Evolutionary conservation across 768 basidiomycete species (phyloP), one percentile per base, ranked within the genome.

Genomic region (Pleurotus salmoneostramineus): DNA sequence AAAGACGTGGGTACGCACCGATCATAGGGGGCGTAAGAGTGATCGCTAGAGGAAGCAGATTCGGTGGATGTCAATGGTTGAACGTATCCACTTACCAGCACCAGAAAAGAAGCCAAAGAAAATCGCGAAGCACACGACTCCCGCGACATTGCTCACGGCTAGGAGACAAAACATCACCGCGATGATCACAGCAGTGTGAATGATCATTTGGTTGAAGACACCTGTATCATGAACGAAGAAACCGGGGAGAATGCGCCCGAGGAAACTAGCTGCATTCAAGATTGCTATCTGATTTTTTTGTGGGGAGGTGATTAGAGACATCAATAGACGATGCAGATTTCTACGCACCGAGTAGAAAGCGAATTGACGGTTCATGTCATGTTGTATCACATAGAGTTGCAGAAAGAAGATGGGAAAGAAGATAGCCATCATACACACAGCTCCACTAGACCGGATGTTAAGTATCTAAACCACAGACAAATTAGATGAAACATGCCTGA

Each of bases 401-500:
- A 85, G 62, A 63, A 81, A 86, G 67, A 83, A 85, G 14, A 82
- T 70, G 0, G 83, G 82, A 47, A 74, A 81, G 58, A 74, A 83
- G 34, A 81, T 63, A 2, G 37, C 8, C 37, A 40, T 40, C 37
- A 40, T 40, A 3, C 37, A 40, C 8, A 77, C 78, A 1, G 65
- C 61, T 4, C 74, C 63, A n/a, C 73, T 71, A 43, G 70, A 62
- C 71, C 60, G 6, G 74, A 71, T 33, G 75, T 77, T 54, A 49
- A 47, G 34, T 45, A 54, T 36, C 31, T 46, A 34, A 21, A 12
- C 34, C 27, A 15, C 4, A 8, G 5, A 27, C 40, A 37, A 14
- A 2, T 31, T 40, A n/a, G 10, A 40, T 1, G 32, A 14, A 44
- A n/a, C 21, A 43, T 33, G 54, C 48, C 73, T 37, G 47, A 75